These are phyloP conservation scores for Alternaria sp. DNA, from an alignment of 2,329 filamentous ascomycete genomes.

Conservation along the genomic window DNA sequence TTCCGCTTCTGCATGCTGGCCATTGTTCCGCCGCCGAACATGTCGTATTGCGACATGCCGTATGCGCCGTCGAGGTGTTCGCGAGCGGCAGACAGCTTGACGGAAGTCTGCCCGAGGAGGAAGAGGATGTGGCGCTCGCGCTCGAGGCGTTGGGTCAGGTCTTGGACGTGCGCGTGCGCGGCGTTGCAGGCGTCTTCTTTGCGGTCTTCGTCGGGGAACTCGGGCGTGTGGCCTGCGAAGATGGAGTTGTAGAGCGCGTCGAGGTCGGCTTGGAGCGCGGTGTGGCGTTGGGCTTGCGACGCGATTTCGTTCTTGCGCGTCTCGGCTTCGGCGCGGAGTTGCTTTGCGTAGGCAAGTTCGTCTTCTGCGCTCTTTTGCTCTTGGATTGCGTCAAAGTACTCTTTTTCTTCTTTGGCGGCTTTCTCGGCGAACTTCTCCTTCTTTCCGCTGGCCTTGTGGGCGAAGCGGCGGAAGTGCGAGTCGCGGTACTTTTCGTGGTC, in stretches of 20 bases:
- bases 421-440: constrained; percentile 39
- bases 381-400: constrained; percentile 45
- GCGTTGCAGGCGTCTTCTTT: constrained; percentile 30
- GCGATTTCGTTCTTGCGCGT: constrained; percentile 20
- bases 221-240: constrained; percentile 41
- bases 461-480: constrained; percentile 39
- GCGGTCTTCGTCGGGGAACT: constrained; percentile 41
- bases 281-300: constrained; percentile 24
- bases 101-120: constrained; percentile 29
- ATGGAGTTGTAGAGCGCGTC: constrained; percentile 41
- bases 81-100: constrained; percentile 30
- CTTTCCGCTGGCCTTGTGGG: constrained; percentile 40
- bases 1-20: constrained; percentile 63
- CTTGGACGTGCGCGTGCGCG: constrained; percentile 17
- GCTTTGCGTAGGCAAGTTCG: constrained; percentile 31
- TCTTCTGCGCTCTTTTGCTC: constrained; percentile 42
- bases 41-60: constrained; percentile 49
- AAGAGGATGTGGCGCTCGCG: constrained; percentile 34
- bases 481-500: constrained; percentile 47
- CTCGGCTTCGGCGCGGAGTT: constrained; percentile 36
- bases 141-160: constrained; percentile 27
- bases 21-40: constrained; percentile 59
- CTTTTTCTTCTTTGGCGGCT: constrained; percentile 44
- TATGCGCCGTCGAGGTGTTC: constrained; percentile 33
- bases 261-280: constrained; percentile 32